Base-by-base conservation (phyloP, 2,329 filamentous ascomycete species). In the Diaporthe ilicicola region DNA sequence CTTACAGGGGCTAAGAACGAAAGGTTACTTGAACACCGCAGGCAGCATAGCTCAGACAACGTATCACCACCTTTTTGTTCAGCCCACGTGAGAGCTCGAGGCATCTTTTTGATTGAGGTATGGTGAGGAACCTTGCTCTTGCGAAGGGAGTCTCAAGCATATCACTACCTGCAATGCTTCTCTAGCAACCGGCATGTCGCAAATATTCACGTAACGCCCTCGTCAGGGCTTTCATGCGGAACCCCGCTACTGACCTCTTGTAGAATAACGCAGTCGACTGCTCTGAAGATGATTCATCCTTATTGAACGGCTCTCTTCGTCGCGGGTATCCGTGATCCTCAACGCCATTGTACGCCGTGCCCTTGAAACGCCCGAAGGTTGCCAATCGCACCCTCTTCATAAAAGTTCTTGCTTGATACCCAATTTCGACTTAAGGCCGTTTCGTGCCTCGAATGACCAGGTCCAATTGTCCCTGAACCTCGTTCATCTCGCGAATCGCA, bases 401-500 rank as follows among this genome's bases (percentile, higher is more conserved):
- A 34, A 48, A 22, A n/a, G 13, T 24, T 12, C 13, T 9, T 15
- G 15, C 29, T 24, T 22, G 19, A 56, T 37, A 13, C 2, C 2
- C 13, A 51, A 39, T 4, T 7, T n/a, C 12, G 4, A 7, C 22
- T 86, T 76, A 91, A 24, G 89, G 89, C 69, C 90, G 84, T 73
- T 86, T 85, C 56, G 92, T 84, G 73, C 86, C 87, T 65, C 88
- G 83, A 73, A 93, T 88, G 19, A 92, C 88, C 54, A 83, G 79
- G 73, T 92, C 90, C 62, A 93, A 81, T 78, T 87, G 87, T 19
- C 82, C 83, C 69, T 92, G 80, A 32, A 91, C 88, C 70, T 87
- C 85, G 72, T 92, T 88, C 74, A 87, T 89, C 80, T 92, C 90
- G 76, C 86, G 87, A 71, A 92, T 84, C 3, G 90, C 91, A 74